A percentile compares a stretch with the other conserved stretches of the same genome.
Evolutionary conservation across 768 basidiomycete genomes (phyloP).

Genomic region (Suillus americanus): DNA sequence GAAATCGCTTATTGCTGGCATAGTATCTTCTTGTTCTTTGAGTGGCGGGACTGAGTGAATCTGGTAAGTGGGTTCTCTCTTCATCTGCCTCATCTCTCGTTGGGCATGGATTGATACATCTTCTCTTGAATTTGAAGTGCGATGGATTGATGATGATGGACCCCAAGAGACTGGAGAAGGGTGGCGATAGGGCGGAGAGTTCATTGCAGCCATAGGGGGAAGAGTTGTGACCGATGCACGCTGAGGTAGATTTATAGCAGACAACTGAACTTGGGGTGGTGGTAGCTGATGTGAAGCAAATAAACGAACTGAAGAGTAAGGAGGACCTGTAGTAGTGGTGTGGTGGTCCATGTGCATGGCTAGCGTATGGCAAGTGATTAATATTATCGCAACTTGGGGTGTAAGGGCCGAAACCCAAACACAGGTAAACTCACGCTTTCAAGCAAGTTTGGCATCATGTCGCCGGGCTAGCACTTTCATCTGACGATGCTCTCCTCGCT

Average conservation of each 20-base stretch:
- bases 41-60: slow-evolving; percentile 23
- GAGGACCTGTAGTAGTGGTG: not conserved
- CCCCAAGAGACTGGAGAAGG: slow-evolving; percentile 25
- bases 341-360: slow-evolving; percentile 8
- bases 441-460: too few species aligned
- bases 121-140: slow-evolving; percentile 42
- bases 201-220: slow-evolving; percentile 24
- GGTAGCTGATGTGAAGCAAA: not conserved
- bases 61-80: slow-evolving; percentile 29
- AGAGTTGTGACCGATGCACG: slow-evolving; percentile 8
- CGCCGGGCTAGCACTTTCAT: too few species aligned
- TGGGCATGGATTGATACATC: slow-evolving; percentile 33
- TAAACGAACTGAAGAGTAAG: slow-evolving; percentile 1
- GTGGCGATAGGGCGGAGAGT: slow-evolving; percentile 28
- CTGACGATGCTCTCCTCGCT: too few species aligned
- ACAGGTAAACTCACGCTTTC: slow-evolving; percentile 22
- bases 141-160: slow-evolving; percentile 24
- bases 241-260: slow-evolving; percentile 9
- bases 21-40: slow-evolving; percentile 60
- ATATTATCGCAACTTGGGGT: slow-evolving; percentile 23
- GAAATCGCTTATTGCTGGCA: slow-evolving; percentile 90
- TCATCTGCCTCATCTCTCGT: slow-evolving; percentile 26
- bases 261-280: slow-evolving; percentile 10
- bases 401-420: slow-evolving; percentile 19
- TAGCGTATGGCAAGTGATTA: slow-evolving; percentile 1